Base-by-base conservation (phyloP, 2,329 filamentous ascomycete genomes). In the Colletotrichum camelliae region DNA sequence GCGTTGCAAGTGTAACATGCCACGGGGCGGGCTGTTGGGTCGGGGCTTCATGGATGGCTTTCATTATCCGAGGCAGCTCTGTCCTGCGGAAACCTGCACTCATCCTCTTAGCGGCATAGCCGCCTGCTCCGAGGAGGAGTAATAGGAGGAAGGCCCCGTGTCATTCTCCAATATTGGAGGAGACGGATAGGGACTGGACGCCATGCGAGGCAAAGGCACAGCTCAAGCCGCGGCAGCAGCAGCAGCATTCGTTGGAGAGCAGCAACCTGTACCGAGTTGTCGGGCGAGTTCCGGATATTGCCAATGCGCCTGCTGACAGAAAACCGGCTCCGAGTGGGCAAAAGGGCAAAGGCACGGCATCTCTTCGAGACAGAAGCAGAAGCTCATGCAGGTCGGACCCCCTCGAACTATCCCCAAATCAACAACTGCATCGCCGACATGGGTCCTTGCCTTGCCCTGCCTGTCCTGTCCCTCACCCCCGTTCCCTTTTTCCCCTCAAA, bases 251-350 rank as follows among this genome's bases (percentile, higher is more conserved):
- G 15, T 8, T 31, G 16, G 39, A 66, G 33, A n/a, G 27, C 37
- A 55, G 33, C 31, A 33, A 33, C 67, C 67, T 39, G 61, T 75
- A 62, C 73, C 69, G 27, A 75, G 64, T 43, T 68, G 70, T 75
- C 69, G 73, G 73, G 73, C 64, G 73, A 65, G 73, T 75, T 75
- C 73, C 73, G 73, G 72, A 61, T 57, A 37, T 64, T 65, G 57
- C 33, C 39, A 39, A 68, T 33, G 31, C 18, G 13, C n/a, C 21
- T 31, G 69, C 69, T 68, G 24, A 58, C 33, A 27, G 29, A 57
- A 66, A 55, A 35, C 72, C 55, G 69, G 69, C 73, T 65, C 73
- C 39, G 64, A 71, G 67, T 61, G 61, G 66, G 35, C 66, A 60
- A 52, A 27, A 64, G 10, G 21, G 29, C 27, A 67, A 18, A 55